These are phyloP conservation scores for Fusarium setosum DNA, from an alignment of 2,329 filamentous ascomycete species.

Conservation along the genomic window DNA sequence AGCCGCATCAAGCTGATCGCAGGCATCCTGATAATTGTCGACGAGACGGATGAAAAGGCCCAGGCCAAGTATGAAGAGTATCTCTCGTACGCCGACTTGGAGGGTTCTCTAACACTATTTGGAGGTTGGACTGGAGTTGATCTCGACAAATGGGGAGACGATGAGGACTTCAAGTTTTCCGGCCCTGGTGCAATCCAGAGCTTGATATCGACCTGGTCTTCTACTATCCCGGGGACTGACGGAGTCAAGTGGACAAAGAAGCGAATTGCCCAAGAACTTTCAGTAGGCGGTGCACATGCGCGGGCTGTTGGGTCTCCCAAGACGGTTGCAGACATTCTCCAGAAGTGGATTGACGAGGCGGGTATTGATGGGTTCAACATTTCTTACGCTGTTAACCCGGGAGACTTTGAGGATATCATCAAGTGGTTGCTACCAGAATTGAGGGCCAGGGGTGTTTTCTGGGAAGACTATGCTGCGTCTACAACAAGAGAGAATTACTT, in stretches of 20 bases:
- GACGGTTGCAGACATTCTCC: slow-evolving; percentile 27
- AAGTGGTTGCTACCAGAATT: slow-evolving; percentile 14
- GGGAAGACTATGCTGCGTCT: background rate
- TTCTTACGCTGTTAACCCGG: slow-evolving; percentile 20
- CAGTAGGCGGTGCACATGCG: slow-evolving; percentile 54
- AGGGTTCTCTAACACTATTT: too few relatives aligned
- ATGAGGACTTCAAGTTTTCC: slow-evolving; percentile 57
- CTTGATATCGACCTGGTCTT: slow-evolving; percentile 24
- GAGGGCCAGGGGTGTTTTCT: slow-evolving; percentile 10
- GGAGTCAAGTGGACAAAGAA: slow-evolving; percentile 65
- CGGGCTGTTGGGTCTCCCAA: slow-evolving; percentile 23
- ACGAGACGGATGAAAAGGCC: too few relatives aligned
- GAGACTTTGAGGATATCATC: slow-evolving; percentile 21
- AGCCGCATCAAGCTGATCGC: slow-evolving; percentile 53
- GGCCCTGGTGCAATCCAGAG: slow-evolving; percentile 52
- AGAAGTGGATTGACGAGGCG: slow-evolving; percentile 23
- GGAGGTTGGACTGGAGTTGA: slow-evolving; percentile 60
- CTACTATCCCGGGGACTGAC: slow-evolving; percentile 20
- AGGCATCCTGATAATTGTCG: slow-evolving; percentile 52
- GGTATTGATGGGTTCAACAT: slow-evolving; percentile 33
- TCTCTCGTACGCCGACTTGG: slow-evolving; percentile 53
- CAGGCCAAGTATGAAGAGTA: slow-evolving; percentile 42
- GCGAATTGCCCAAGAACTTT: slow-evolving; percentile 54
- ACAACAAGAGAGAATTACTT: slow-evolving; percentile 19
- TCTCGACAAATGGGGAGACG: slow-evolving; percentile 53